A percentile compares a stretch with the other conserved stretches of the same genome.
Conservation (phyloP, 176 grass and related monocot species). For the Aegilops longissima region DNA sequence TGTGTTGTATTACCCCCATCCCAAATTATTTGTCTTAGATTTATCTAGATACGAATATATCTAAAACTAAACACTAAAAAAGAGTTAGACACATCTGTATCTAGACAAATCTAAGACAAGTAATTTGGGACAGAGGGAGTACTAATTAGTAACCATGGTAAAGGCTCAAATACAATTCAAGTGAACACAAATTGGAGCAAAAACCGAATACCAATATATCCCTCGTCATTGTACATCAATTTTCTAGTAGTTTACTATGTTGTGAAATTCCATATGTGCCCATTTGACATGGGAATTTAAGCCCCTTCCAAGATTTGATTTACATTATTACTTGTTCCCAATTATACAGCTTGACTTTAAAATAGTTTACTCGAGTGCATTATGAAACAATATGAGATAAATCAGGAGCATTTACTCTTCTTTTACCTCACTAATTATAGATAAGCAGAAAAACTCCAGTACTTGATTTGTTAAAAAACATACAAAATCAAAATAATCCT, state of each 20-base stretch:
- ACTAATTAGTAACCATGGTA: not conserved
- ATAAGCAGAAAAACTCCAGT: not conserved
- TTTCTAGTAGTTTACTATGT: not conserved
- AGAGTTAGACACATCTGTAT: too few species aligned
- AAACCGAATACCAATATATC: not conserved
- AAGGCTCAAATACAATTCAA: not conserved
- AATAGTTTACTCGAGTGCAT: not conserved
- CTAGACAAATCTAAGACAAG: too few species aligned
- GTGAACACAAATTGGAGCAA: not conserved
- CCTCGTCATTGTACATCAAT: not conserved
- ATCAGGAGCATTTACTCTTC: not conserved
- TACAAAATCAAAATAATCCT: not conserved
- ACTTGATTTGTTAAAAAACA: not conserved
- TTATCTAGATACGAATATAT: too few species aligned
- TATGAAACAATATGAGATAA: not conserved
- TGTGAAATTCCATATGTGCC: not conserved
- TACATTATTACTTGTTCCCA: too few species aligned
- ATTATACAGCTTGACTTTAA: too few species aligned
- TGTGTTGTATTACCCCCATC: not conserved
- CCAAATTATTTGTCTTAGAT: too few species aligned
- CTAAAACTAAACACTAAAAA: too few species aligned
- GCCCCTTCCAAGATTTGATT: too few species aligned
- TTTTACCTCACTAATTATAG: not conserved
- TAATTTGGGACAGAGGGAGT: too few species aligned
- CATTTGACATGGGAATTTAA: not conserved